Conservation (phyloP, 805 yeast species). For the Candida silvatica region DNA sequence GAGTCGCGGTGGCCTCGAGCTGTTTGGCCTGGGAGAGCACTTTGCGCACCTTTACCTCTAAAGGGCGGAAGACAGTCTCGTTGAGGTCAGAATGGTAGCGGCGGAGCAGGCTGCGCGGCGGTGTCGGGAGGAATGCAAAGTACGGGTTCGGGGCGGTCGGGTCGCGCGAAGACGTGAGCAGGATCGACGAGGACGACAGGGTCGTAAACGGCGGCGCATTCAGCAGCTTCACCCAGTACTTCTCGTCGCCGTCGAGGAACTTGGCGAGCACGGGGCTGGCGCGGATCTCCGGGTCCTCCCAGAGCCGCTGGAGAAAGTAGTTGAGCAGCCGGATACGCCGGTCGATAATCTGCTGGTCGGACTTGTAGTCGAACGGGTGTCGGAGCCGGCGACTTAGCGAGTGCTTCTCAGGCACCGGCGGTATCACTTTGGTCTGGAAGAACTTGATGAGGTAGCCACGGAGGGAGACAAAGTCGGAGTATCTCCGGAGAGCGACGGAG, state of each 20-base stretch:
- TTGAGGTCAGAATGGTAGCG: conserved; percentile 21
- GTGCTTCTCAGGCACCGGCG: conserved; percentile 92
- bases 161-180: conserved; percentile 40
- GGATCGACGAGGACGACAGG: conserved; percentile 36
- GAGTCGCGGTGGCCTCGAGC: conserved; percentile 30
- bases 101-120: conserved; percentile 22
- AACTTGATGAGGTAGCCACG: conserved; percentile 60
- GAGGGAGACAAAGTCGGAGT: conserved; percentile 84
- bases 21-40: conserved; percentile 11
- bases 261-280: conserved; percentile 32
- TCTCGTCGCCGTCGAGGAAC: conserved; percentile 43
- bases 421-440: conserved; percentile 81
- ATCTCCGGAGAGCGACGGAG: conserved; percentile 58
- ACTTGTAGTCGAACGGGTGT: conserved; percentile 24
- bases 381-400: conserved; percentile 30
- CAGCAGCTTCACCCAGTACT: conserved; percentile 41
- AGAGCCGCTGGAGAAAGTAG: conserved; percentile 33
- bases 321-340: conserved; percentile 38
- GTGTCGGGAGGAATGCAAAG: conserved; percentile 38
- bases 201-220: conserved; percentile 29
- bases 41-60: conserved; percentile 15
- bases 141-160: conserved; percentile 48
- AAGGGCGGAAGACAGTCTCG: conserved; percentile 16
- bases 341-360: conserved; percentile 29
- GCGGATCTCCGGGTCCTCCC: conserved; percentile 25